These are phyloP conservation scores for Torulaspora delbrueckii DNA, from an alignment of 805 yeast genomes.

Conservation along the genomic window DNA sequence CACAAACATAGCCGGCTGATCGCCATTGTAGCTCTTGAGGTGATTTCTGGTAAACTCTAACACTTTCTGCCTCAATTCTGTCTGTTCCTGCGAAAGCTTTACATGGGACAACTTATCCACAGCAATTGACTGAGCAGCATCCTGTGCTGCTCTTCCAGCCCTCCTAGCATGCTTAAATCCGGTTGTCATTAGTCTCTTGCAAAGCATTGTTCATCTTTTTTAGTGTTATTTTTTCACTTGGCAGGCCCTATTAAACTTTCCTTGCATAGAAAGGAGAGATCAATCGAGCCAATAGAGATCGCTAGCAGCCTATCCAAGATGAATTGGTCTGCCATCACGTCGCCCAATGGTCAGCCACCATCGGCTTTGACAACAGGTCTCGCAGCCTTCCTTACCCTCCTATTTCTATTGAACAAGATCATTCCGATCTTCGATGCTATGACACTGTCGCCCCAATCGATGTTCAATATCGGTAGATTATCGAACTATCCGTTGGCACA, in stretches of 20 bases:
- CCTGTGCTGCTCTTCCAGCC: constrained; percentile 4
- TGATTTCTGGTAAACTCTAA: constrained; percentile 31
- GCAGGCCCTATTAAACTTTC: not conserved
- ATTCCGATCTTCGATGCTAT: constrained; percentile 14
- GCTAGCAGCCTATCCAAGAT: constrained; percentile 1
- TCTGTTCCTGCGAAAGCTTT: constrained; percentile 38
- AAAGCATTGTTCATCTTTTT: not conserved
- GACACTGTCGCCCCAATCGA: constrained; percentile 13
- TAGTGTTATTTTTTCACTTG: not conserved
- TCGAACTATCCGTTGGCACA: constrained; percentile 75
- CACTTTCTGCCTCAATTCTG: constrained; percentile 27
- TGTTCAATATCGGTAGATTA: constrained; percentile 16
- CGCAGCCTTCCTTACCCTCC: constrained; percentile 46
- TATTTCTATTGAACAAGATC: constrained; percentile 37
- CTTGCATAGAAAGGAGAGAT: not conserved
- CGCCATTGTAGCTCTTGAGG: constrained; percentile 16
- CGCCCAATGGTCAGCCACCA: constrained; percentile 32
- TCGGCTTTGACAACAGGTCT: constrained; percentile 66
- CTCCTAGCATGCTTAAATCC: constrained; percentile 9
- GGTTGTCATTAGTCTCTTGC: constrained; percentile 7
- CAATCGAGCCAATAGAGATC: not conserved
- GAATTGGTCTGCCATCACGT: constrained; percentile 10
- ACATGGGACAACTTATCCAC: constrained; percentile 38
- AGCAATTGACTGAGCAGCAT: constrained; percentile 24
- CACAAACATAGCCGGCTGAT: constrained; percentile 36